Conservation (phyloP, 495 filamentous ascomycete genomes). For the Penicillium herquei region DNA sequence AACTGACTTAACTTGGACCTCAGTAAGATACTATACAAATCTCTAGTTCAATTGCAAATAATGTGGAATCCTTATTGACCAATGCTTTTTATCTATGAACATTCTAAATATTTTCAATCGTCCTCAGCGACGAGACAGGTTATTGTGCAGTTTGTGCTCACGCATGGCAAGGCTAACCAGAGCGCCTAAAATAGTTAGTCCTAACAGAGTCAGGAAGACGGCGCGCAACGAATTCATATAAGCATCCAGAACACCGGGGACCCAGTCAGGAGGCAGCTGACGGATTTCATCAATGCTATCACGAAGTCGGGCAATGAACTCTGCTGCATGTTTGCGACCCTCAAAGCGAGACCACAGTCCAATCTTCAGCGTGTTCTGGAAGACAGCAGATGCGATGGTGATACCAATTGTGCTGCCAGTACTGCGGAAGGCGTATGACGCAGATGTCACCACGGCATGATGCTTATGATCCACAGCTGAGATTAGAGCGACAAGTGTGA, state of each 20-base stretch:
- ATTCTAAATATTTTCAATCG: too few species aligned
- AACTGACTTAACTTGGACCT: neutral
- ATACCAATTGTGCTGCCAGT: conserved; percentile 84
- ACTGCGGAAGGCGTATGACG: conserved; percentile 77
- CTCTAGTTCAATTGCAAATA: too few species aligned
- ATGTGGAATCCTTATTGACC: too few species aligned
- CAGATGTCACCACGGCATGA: conserved; percentile 83
- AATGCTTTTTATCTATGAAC: too few species aligned
- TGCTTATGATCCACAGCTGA: conserved; percentile 76
- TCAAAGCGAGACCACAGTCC: conserved; percentile 70
- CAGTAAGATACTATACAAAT: too few species aligned
- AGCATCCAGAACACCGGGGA: conserved; percentile 63
- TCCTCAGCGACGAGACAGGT: conserved; percentile 53
- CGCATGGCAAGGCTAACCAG: conserved; percentile 66
- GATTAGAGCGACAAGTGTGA: conserved; percentile 76
- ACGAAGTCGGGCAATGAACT: conserved; percentile 67
- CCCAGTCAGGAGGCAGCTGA: conserved; percentile 67
- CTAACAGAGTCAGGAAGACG: conserved; percentile 70
- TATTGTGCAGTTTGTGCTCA: conserved; percentile 76
- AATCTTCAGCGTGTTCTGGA: conserved; percentile 65
- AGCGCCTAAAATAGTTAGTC: conserved; percentile 56
- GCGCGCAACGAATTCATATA: conserved; percentile 76
- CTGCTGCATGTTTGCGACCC: conserved; percentile 58
- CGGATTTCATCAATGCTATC: conserved; percentile 73
- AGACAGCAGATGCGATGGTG: conserved; percentile 72